Percentiles rank a stretch among this genome's conserved stretches.
Evolutionary conservation across 768 basidiomycete species (phyloP).

Genomic region (Podaxis sp.): DNA sequence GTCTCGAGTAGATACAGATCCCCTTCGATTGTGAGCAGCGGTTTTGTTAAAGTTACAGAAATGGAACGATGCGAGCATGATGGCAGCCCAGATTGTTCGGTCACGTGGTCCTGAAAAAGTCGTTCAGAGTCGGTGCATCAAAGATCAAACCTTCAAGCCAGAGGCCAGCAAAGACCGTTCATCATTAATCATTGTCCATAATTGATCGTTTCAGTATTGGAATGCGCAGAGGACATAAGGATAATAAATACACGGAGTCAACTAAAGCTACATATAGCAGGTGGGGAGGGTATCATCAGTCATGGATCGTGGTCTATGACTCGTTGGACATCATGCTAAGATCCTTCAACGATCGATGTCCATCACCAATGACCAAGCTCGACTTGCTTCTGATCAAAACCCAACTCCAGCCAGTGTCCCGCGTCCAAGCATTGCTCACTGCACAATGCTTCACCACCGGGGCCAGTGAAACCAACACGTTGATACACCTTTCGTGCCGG

Average conservation of each 20-base stretch:
- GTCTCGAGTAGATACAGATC: not conserved
- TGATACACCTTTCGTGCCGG: conserved; percentile 51
- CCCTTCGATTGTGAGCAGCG: not conserved
- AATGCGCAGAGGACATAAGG: not conserved
- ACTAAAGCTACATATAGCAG: not conserved
- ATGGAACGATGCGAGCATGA: not conserved
- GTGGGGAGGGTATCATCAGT: no score
- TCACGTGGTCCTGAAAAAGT: not conserved
- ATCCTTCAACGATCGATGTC: not conserved
- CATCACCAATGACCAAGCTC: conserved; percentile 68
- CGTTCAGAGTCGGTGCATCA: not conserved
- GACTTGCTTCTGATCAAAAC: conserved; percentile 49
- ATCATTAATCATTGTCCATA: not conserved
- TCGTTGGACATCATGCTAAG: no score
- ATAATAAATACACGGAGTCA: not conserved
- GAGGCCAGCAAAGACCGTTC: not conserved
- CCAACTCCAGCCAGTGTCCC: conserved; percentile 57
- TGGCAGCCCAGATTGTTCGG: not conserved
- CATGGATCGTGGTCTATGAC: no score
- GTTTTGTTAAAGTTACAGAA: not conserved
- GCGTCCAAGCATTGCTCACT: conserved; percentile 37
- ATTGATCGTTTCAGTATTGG: not conserved
- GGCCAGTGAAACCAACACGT: conserved; percentile 69
- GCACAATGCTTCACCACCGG: conserved; percentile 29
- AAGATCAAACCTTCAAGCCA: not conserved